Evolutionary conservation across 257 asterid species (phyloP).

Genomic region (Scutellaria galericulata): DNA sequence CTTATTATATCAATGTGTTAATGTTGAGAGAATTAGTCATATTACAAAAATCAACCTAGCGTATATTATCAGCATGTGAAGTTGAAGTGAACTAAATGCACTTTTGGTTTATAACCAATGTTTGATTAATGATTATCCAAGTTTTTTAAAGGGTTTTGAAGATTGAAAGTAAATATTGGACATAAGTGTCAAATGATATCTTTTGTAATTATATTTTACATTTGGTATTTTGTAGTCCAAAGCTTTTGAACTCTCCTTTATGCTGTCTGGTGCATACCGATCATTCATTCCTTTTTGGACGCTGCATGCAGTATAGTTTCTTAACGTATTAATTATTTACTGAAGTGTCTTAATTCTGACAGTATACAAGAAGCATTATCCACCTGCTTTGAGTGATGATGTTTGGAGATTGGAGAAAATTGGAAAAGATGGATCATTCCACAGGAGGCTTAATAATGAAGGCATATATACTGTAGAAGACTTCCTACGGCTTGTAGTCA

Average conservation of each 20-base stretch:
- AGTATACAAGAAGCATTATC: constrained; percentile 98
- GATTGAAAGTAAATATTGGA: not conserved
- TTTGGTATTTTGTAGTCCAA: not conserved
- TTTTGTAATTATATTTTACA: not conserved
- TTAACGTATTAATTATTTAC: constrained; percentile 28
- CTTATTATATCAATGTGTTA: not conserved
- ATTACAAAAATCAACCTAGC: not conserved
- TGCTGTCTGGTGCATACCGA: not conserved
- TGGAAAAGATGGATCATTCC: constrained; percentile 98
- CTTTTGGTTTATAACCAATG: not conserved
- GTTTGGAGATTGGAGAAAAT: constrained; percentile 99
- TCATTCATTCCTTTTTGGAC: not conserved
- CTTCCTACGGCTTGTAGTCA: constrained; percentile 83
- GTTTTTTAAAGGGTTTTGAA: no score
- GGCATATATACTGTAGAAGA: constrained; percentile 79
- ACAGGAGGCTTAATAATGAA: constrained; percentile 81
- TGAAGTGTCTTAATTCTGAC: constrained; percentile 19
- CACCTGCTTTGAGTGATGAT: constrained; percentile 88
- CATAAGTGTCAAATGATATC: not conserved
- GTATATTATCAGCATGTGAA: not conserved
- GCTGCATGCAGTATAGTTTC: constrained; percentile 16
- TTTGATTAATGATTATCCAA: no score
- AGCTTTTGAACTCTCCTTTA: not conserved
- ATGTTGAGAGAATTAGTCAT: not conserved
- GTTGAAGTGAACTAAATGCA: constrained; percentile 15